Conservation (phyloP, 2,329 filamentous ascomycete species). For the Alternaria arbusti region DNA sequence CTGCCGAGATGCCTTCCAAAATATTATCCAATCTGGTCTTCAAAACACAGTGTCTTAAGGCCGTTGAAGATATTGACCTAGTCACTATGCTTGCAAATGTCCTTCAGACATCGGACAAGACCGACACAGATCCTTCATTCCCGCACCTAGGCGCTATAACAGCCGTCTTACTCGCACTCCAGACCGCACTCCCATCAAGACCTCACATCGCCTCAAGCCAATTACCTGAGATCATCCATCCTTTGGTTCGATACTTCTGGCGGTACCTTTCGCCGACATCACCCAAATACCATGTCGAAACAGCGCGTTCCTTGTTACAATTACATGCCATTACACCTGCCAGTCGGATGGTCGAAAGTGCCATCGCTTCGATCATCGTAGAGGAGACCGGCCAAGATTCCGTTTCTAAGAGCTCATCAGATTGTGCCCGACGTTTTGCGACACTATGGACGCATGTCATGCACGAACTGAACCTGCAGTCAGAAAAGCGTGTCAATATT, state of each 20-base stretch:
- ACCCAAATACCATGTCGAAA: slow-evolving; percentile 94
- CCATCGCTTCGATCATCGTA: slow-evolving; percentile 71
- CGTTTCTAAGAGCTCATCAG: slow-evolving; percentile 34
- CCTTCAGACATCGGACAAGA: slow-evolving; percentile 16
- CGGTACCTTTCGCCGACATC: slow-evolving; percentile 77
- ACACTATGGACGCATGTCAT: slow-evolving; percentile 82
- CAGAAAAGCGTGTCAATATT: slow-evolving; percentile 41
- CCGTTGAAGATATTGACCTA: slow-evolving; percentile 36
- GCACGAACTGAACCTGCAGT: slow-evolving; percentile 45
- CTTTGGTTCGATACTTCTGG: slow-evolving; percentile 79
- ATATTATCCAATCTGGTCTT: slow-evolving; percentile 44
- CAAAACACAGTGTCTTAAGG: slow-evolving; percentile 35
- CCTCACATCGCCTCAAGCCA: slow-evolving; percentile 50
- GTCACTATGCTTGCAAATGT: slow-evolving; percentile 31
- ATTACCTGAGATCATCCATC: slow-evolving; percentile 68
- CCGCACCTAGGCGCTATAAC: slow-evolving; percentile 40
- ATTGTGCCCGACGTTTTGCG: slow-evolving; percentile 72
- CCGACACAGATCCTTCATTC: slow-evolving; percentile 26
- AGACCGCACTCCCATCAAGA: slow-evolving; percentile 30
- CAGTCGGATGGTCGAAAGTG: slow-evolving; percentile 79
- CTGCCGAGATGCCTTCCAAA: slow-evolving; percentile 39
- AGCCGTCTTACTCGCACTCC: slow-evolving; percentile 41
- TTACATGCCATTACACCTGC: slow-evolving; percentile 74
- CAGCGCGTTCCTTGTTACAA: slow-evolving; percentile 84
- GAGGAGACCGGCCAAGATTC: slow-evolving; percentile 6